A percentile compares a stretch with the other conserved stretches of the same genome.
Evolutionary conservation across 345 rosid species (phyloP).

Genomic region (Melaleuca quinquenervia): DNA sequence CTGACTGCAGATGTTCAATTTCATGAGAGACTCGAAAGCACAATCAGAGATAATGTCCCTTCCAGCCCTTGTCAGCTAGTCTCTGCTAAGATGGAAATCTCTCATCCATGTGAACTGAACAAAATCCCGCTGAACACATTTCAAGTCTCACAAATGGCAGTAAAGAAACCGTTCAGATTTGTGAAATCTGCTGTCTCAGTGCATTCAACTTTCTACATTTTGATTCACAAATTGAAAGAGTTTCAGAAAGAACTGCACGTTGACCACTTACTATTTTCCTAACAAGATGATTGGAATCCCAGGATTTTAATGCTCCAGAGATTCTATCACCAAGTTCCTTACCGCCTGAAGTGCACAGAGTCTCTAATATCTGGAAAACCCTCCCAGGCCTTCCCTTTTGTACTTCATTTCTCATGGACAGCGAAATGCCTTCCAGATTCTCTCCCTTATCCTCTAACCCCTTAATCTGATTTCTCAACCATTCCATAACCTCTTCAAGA

Average conservation of each 20-base stretch:
- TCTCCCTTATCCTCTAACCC: slow-evolving; percentile 34
- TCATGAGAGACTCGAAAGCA: neutral
- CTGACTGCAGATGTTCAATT: neutral
- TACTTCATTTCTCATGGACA: slow-evolving; percentile 28
- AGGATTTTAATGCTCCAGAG: slow-evolving; percentile 42
- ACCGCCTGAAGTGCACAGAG: slow-evolving; percentile 25
- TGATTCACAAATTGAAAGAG: slow-evolving; percentile 54
- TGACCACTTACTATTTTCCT: slow-evolving; percentile 43
- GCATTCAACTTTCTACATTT: slow-evolving; percentile 43
- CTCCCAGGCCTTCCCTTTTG: slow-evolving; percentile 55
- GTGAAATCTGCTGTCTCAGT: slow-evolving; percentile 50
- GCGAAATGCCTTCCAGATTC: slow-evolving; percentile 32
- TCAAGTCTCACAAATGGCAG: neutral
- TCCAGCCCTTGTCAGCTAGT: neutral
- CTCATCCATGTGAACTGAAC: neutral
- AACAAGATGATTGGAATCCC: slow-evolving; percentile 49
- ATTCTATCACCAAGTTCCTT: slow-evolving; percentile 48
- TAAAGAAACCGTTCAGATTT: slow-evolving; percentile 21
- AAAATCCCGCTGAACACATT: neutral
- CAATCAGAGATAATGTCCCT: neutral
- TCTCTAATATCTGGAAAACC: slow-evolving; percentile 46
- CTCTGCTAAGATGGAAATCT: neutral
- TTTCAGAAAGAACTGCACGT: slow-evolving; percentile 25
- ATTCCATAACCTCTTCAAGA: slow-evolving; percentile 44
- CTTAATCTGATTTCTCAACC: slow-evolving; percentile 35